Conservation (phyloP, 75 land plant genomes). For the Ceratopteris richardii region DNA sequence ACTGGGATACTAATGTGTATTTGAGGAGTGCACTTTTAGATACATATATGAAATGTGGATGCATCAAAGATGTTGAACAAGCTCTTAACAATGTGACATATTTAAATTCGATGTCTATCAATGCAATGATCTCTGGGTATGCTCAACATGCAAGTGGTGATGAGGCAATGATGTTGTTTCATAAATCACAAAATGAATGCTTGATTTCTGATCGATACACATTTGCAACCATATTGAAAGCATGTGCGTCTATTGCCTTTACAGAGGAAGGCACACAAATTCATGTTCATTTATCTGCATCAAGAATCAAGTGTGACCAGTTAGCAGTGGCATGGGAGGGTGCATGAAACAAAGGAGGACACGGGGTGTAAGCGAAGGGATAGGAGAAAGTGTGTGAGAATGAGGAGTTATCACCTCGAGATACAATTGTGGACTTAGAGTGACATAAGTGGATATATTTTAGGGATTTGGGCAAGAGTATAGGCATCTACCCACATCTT, state of each 20-base stretch:
- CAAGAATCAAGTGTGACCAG: background rate
- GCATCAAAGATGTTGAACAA: background rate
- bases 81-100: conserved; percentile 11
- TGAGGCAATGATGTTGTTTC: conserved; percentile 5
- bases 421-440: too few relatives aligned
- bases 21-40: conserved; percentile 18
- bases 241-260: conserved; percentile 1
- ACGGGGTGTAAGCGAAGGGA: too few relatives aligned
- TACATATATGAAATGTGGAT: conserved; percentile 24
- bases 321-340: too few relatives aligned
- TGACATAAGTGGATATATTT: too few relatives aligned
- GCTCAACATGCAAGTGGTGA: conserved; percentile 12
- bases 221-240: conserved; percentile 4
- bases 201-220: background rate
- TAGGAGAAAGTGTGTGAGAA: too few relatives aligned
- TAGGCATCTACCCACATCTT: too few relatives aligned
- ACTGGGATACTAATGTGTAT: background rate
- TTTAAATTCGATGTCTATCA: conserved; percentile 22
- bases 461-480: too few relatives aligned
- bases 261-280: conserved; percentile 4
- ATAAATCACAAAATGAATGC: background rate
- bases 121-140: conserved; percentile 15
- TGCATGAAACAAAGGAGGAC: too few relatives aligned
- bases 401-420: too few relatives aligned
- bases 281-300: conserved; percentile 1